Evolutionary conservation across 2,329 filamentous ascomycete genomes (phyloP), one percentile per base, ranked within the genome.

Genomic region (Dactylonectria estremocensis): DNA sequence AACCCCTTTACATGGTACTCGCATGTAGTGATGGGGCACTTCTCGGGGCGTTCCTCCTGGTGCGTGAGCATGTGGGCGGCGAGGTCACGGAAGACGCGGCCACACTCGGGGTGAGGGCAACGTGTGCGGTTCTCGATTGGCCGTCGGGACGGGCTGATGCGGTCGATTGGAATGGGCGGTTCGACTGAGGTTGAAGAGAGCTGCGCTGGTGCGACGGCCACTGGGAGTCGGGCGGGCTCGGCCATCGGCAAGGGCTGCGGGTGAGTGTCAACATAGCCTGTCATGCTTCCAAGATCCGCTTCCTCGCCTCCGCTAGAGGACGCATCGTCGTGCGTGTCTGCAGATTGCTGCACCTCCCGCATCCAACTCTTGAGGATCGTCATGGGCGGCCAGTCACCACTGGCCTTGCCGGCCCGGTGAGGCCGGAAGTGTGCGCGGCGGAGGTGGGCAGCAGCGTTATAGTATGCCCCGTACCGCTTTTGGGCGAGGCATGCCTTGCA

Each of bases 1-100:
- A 98, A 98, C 0, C 95, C 95, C 80, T 98, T 98, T 74, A 89
- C 88, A 81, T 98, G 93, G 79, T 98, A 98, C 76, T 98, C 95
- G 84, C 95, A 98, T 2, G 92, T 95, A 63, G 92, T 87, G 67
- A 98, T 98, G 0, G 95, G 95, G 80, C 96, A 99, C 80, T 98
- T 98, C 78, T 98, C 95, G 0, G 96, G 96, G 33, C 96, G 88
- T 82, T 98, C 95, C 67, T 92, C 92, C 82, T 97, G 94, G 80
- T 99, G 96, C 0, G 96, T 99, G 73, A 98, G 89, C 93, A 97
- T 97, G 80, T 99, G 96, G 5, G 96, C 95, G 75, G 96, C 86
- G 14, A 92, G 81, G 69, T 91, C 89, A 73, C 91, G 89, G 79
- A 90, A 89, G 6, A 88, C 83, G 43, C 87, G 86, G 13, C 87